phyloP scores from a whole-genome alignment of 2,329 filamentous ascomycete genomes.

The Ophiocordyceps australis region DNA sequence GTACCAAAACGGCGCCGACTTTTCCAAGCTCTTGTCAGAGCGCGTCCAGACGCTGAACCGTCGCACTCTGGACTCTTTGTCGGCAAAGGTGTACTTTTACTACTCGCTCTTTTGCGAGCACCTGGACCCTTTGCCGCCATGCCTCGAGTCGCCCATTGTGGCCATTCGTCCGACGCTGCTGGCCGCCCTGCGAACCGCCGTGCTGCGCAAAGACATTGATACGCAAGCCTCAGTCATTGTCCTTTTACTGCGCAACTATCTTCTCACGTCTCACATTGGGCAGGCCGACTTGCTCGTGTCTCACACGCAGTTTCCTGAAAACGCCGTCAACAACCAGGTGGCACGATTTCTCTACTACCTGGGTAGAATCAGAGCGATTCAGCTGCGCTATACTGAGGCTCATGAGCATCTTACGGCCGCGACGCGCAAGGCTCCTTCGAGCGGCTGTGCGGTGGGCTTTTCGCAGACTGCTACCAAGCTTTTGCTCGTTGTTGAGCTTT shows the following conservation, averaged over 20 bases:
- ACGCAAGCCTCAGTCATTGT: conserved; percentile 96
- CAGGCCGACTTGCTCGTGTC: conserved; percentile 92
- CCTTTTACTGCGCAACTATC: conserved; percentile 84
- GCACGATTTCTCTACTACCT: conserved; percentile 96
- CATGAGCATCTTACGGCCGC: conserved; percentile 88
- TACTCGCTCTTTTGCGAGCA: conserved; percentile 92
- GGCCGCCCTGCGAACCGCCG: conserved; percentile 80
- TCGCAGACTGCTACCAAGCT: conserved; percentile 93
- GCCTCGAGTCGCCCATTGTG: conserved; percentile 72
- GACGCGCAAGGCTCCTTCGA: conserved; percentile 86
- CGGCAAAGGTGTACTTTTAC: conserved; percentile 96
- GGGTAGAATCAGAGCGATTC: conserved; percentile 87
- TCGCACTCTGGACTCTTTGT: conserved; percentile 81
- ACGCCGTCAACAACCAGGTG: conserved; percentile 94
- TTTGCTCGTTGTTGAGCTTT: conserved; percentile 83
- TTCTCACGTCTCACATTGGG: conserved; percentile 87
- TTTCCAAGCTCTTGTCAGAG: conserved; percentile 70
- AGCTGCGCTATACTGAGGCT: conserved; percentile 91
- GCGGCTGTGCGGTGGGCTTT: conserved; percentile 77
- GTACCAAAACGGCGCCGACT: conserved; percentile 61
- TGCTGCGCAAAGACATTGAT: conserved; percentile 88
- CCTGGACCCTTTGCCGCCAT: conserved; percentile 71
- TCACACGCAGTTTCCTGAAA: conserved; percentile 86
- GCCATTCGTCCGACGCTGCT: conserved; percentile 73
- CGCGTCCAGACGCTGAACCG: conserved; percentile 81